These are phyloP conservation scores for Sugiyamaella marilandica DNA, from an alignment of 805 yeast genomes.

Conservation along the genomic window DNA sequence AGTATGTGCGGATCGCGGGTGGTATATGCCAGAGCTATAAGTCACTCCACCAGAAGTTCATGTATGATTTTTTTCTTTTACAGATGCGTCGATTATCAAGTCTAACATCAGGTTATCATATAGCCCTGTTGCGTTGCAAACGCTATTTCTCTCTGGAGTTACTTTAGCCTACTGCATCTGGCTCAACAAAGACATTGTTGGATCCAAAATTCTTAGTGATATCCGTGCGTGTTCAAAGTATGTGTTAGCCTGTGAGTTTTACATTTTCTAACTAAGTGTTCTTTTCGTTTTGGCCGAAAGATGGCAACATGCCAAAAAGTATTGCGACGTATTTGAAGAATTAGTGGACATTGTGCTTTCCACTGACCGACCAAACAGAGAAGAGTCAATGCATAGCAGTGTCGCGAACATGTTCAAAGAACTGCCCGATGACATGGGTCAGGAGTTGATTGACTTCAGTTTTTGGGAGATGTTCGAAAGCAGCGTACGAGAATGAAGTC, in stretches of 20 bases:
- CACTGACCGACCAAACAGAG: not conserved
- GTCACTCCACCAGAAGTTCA: slow-evolving; percentile 4
- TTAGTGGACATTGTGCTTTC: slow-evolving; percentile 7
- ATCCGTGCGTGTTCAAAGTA: slow-evolving; percentile 12
- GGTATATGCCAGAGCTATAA: slow-evolving; percentile 13
- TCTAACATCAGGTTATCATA: not conserved
- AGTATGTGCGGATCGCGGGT: slow-evolving; percentile 8
- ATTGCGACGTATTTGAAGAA: slow-evolving; percentile 8
- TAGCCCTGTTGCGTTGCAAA: slow-evolving; percentile 11
- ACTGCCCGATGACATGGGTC: slow-evolving; percentile 7
- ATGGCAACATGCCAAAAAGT: slow-evolving; percentile 12
- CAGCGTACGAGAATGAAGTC: not conserved
- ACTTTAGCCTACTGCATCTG: slow-evolving; percentile 11
- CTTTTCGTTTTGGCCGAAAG: slow-evolving; percentile 10
- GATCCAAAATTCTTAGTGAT: slow-evolving; percentile 5
- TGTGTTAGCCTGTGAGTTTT: not conserved
- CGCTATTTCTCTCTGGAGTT: slow-evolving; percentile 12
- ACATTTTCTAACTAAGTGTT: not conserved
- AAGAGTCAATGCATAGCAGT: not conserved
- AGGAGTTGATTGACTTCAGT: slow-evolving; percentile 1
- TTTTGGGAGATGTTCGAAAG: slow-evolving; percentile 5
- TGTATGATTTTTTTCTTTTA: not conserved
- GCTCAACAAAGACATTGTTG: slow-evolving; percentile 10
- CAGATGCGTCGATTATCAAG: not conserved
- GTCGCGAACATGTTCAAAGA: slow-evolving; percentile 1